Evolutionary conservation across 2,329 filamentous ascomycete genomes (phyloP).

Genomic region (Sphaerulina populicola): DNA sequence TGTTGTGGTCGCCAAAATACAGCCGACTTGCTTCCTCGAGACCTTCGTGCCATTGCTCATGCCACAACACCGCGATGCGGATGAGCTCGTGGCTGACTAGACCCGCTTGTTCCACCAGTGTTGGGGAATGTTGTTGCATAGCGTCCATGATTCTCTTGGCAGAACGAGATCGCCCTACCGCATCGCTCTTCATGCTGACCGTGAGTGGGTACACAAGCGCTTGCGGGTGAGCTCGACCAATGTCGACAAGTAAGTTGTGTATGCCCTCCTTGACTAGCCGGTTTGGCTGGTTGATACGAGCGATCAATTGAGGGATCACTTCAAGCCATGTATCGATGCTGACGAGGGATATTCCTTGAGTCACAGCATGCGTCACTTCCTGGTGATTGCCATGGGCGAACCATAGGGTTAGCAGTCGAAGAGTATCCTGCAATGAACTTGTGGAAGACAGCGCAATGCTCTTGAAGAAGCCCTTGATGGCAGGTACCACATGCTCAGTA

Average conservation of each 20-base stretch:
- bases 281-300: constrained; percentile 94
- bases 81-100: constrained; percentile 94
- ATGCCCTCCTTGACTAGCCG: constrained; percentile 79
- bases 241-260: constrained; percentile 82
- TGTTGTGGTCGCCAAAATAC: constrained; percentile 96
- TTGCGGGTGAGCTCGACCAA: constrained; percentile 89
- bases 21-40: constrained; percentile 91
- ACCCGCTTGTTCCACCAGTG: constrained; percentile 89
- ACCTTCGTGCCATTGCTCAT: constrained; percentile 97
- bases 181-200: constrained; percentile 94
- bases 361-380: constrained; percentile 82
- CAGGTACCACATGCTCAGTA: constrained; percentile 83
- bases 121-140: constrained; percentile 89
- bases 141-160: constrained; percentile 94
- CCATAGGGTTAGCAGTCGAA: constrained; percentile 88
- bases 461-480: constrained; percentile 92
- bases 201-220: constrained; percentile 94
- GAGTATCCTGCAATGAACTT: constrained; percentile 90
- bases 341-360: constrained; percentile 81
- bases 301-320: constrained; percentile 94
- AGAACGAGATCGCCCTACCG: constrained; percentile 73
- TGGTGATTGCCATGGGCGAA: constrained; percentile 83
- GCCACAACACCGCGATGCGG: constrained; percentile 92
- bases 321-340: constrained; percentile 98
- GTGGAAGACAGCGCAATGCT: constrained; percentile 87